These are phyloP conservation scores for Yarrowia galli DNA, from an alignment of 1,139 yeast species.

Conservation along the genomic window DNA sequence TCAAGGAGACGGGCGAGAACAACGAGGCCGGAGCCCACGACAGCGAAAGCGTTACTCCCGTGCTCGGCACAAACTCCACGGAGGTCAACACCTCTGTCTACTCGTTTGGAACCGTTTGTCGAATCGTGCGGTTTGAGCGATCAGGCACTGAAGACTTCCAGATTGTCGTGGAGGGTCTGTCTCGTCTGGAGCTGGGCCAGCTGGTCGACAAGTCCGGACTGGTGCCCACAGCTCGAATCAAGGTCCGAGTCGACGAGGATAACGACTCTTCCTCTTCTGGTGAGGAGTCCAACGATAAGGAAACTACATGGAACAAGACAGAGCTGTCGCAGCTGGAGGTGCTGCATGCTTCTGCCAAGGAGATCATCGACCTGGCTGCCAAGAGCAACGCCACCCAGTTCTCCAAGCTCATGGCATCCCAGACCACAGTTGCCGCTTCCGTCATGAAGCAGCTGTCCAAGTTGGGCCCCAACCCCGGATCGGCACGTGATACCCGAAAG, in stretches of 20 bases:
- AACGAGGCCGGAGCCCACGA: constrained; percentile 1
- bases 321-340: constrained; percentile 27
- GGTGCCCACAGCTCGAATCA: constrained; percentile 17
- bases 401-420: constrained; percentile 22
- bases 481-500: constrained; percentile 27
- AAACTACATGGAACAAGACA: constrained; percentile 6
- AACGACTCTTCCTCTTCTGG: not conserved
- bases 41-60: constrained; percentile 2
- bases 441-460: constrained; percentile 26
- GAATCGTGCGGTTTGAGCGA: constrained; percentile 38
- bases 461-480: constrained; percentile 22
- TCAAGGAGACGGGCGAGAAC: constrained; percentile 22
- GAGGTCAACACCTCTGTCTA: constrained; percentile 20
- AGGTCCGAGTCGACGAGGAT: constrained; percentile 26
- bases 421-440: constrained; percentile 20
- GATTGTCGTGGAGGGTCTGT: constrained; percentile 37
- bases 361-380: constrained; percentile 20
- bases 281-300: not conserved
- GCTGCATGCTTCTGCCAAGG: constrained; percentile 28
- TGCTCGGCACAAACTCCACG: constrained; percentile 16
- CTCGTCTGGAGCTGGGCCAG: constrained; percentile 24
- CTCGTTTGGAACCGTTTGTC: constrained; percentile 39
- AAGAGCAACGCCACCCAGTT: constrained; percentile 21
- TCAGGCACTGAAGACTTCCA: constrained; percentile 32
- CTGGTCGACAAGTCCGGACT: constrained; percentile 10